Percentiles rank a stretch among this genome's conserved stretches.
Conservation (phyloP, 768 basidiomycete genomes). For the Clitopilus passeckerianus region DNA sequence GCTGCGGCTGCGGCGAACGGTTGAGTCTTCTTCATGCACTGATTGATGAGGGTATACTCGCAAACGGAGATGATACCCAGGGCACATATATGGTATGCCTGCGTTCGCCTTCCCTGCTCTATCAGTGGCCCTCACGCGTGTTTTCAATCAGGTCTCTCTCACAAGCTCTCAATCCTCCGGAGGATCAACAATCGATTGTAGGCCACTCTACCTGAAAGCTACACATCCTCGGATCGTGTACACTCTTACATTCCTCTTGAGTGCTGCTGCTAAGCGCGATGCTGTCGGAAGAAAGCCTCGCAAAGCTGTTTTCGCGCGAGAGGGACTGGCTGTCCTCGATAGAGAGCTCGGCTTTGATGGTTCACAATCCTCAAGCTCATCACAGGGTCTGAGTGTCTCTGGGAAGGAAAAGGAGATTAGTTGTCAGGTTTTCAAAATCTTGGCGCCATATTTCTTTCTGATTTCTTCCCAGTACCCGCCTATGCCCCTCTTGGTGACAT, state of each 20-base stretch:
- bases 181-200: slow-evolving; percentile 1
- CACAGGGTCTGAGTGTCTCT: not conserved
- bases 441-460: slow-evolving; percentile 5
- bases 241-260: slow-evolving; percentile 62
- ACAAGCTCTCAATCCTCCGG: slow-evolving; percentile 15
- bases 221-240: slow-evolving; percentile 69
- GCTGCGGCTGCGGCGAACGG: slow-evolving; percentile 39
- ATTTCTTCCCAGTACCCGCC: slow-evolving; percentile 35
- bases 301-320: slow-evolving; percentile 62
- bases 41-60: slow-evolving; percentile 54
- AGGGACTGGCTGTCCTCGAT: slow-evolving; percentile 50
- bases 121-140: slow-evolving; percentile 2
- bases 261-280: slow-evolving; percentile 64
- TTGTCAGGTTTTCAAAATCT: not conserved
- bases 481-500: slow-evolving; percentile 54
- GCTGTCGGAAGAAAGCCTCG: slow-evolving; percentile 71
- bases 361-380: slow-evolving; percentile 33
- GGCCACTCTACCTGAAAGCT: slow-evolving; percentile 47
- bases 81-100: slow-evolving; percentile 31
- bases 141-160: slow-evolving; percentile 28
- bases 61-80: slow-evolving; percentile 1
- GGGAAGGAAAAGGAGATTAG: not conserved
- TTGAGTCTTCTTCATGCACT: slow-evolving; percentile 59
- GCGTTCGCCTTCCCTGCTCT: slow-evolving; percentile 16
- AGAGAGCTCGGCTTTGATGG: slow-evolving; percentile 31